phyloP scores from a whole-genome alignment of 805 yeast genomes.

The Alloascoidea africana region DNA sequence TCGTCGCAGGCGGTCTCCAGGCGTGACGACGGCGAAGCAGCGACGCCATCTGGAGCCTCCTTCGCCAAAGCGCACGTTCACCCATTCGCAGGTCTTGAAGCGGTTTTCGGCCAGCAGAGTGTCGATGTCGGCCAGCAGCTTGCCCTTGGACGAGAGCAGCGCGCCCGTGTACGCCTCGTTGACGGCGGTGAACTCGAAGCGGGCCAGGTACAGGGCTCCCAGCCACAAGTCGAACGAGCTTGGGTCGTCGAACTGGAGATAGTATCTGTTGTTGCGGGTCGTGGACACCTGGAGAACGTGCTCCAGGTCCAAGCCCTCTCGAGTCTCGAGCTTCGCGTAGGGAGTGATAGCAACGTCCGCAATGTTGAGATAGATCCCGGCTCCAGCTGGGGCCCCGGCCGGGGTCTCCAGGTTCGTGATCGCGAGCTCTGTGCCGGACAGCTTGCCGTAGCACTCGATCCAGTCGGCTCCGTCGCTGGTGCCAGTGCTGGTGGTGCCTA shows the following conservation, averaged over 20 bases:
- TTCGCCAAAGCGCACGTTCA: conserved; percentile 43
- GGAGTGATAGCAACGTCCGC: conserved; percentile 22
- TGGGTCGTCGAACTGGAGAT: conserved; percentile 9
- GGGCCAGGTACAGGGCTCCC: conserved; percentile 35
- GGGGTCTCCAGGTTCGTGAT: conserved; percentile 29
- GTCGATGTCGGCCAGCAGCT: conserved; percentile 39
- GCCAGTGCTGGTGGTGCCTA: too few relatives aligned
- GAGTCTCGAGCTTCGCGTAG: conserved; percentile 4
- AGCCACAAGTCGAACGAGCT: conserved; percentile 20
- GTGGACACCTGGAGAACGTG: neutral
- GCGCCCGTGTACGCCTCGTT: conserved; percentile 57
- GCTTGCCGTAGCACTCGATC: conserved; percentile 14
- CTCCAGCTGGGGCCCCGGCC: conserved; percentile 62
- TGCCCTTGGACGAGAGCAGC: conserved; percentile 40
- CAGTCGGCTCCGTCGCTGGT: conserved; percentile 11
- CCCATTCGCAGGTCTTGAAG: conserved; percentile 41
- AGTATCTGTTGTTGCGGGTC: conserved; percentile 7
- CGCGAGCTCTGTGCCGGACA: conserved; percentile 38
- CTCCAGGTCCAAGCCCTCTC: neutral
- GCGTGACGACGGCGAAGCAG: conserved; percentile 34
- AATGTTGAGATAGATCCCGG: conserved; percentile 53
- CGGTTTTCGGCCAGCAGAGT: conserved; percentile 36
- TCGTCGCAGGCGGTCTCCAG: conserved; percentile 19
- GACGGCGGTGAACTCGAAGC: conserved; percentile 38
- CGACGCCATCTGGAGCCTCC: conserved; percentile 43